These are phyloP conservation scores for Solioccasus polychromus DNA, from an alignment of 768 basidiomycete genomes.

Conservation along the genomic window DNA sequence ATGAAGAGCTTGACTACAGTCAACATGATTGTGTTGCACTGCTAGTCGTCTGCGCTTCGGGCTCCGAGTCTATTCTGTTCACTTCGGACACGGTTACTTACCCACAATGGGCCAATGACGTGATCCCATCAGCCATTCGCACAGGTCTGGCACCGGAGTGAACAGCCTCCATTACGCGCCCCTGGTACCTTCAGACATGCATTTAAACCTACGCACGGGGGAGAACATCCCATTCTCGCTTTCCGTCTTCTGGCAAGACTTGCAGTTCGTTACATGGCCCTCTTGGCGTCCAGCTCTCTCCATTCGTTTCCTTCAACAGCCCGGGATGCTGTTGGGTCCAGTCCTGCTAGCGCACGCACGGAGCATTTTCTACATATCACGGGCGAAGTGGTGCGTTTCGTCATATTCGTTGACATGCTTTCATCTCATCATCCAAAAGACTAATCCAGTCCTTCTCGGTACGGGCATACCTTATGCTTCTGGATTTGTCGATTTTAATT, in stretches of 20 bases:
- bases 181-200: too few relatives aligned
- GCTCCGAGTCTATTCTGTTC: too few relatives aligned
- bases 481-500: background rate
- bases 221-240: background rate
- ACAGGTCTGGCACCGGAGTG: too few relatives aligned
- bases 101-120: background rate
- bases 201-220: background rate
- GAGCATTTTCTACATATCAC: constrained; percentile 15
- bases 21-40: too few relatives aligned
- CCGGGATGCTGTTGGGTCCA: background rate
- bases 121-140: too few relatives aligned
- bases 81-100: too few relatives aligned
- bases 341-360: background rate
- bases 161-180: background rate
- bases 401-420: background rate
- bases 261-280: constrained; percentile 3
- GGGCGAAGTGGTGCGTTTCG: constrained; percentile 14
- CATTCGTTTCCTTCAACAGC: background rate
- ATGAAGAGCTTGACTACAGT: too few relatives aligned
- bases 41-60: too few relatives aligned
- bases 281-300: background rate
- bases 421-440: constrained; percentile 11
- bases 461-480: background rate
- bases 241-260: constrained; percentile 12
- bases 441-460: constrained; percentile 17